Conservation (phyloP, 495 filamentous ascomycete species). For the Halenospora varia region DNA sequence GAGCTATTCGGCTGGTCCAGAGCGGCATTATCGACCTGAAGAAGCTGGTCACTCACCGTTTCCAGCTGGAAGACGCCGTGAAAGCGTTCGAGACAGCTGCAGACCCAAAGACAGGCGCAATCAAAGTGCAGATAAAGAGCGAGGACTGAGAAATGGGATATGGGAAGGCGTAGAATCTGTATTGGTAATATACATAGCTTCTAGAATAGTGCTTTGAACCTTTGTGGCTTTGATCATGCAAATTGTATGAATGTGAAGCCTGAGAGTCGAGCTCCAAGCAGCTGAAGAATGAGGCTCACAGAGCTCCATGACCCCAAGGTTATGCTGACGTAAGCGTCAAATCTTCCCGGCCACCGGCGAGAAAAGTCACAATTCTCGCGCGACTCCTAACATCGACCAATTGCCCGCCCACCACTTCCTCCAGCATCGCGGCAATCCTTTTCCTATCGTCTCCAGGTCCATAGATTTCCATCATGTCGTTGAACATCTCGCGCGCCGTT, state of each 20-base stretch:
- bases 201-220: background rate
- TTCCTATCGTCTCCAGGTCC: conserved; percentile 12
- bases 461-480: conserved; percentile 34
- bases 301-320: too few relatives aligned
- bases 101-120: conserved; percentile 85
- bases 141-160: conserved; percentile 21
- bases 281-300: background rate
- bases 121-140: conserved; percentile 90
- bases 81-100: conserved; percentile 85
- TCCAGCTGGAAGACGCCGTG: conserved; percentile 76
- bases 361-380: conserved; percentile 19
- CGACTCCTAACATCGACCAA: conserved; percentile 15
- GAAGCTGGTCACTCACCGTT: conserved; percentile 84
- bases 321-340: background rate
- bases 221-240: background rate
- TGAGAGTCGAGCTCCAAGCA: too few relatives aligned
- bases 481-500: conserved; percentile 33
- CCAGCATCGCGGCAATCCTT: conserved; percentile 9
- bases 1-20: conserved; percentile 82
- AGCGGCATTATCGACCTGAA: conserved; percentile 75
- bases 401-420: conserved; percentile 14
- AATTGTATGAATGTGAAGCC: too few relatives aligned
- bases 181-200: background rate
- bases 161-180: background rate
- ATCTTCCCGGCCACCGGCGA: conserved; percentile 16